A percentile compares a stretch with the other conserved stretches of the same genome.
Evolutionary conservation across 1,284 basidiomycete genomes (phyloP).

Genomic region (Meira miltonrushii): DNA sequence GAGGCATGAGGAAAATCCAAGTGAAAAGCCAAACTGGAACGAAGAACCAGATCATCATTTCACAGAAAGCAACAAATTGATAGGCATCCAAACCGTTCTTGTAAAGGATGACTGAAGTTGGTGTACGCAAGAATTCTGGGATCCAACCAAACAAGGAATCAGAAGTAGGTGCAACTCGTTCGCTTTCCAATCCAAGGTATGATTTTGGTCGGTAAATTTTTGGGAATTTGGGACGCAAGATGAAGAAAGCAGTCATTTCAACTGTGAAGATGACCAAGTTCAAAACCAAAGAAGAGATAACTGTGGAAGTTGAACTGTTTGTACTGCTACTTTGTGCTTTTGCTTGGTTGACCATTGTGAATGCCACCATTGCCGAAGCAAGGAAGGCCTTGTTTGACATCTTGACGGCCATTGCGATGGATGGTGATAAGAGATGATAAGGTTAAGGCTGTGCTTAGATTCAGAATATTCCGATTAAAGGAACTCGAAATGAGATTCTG

Average conservation of each 20-base stretch:
- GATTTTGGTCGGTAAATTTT: constrained; percentile 54
- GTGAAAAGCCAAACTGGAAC: constrained; percentile 61
- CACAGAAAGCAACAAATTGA: constrained; percentile 82
- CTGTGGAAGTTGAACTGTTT: constrained; percentile 41
- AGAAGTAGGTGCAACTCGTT: constrained; percentile 51
- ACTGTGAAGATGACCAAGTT: constrained; percentile 45
- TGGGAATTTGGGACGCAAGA: constrained; percentile 52
- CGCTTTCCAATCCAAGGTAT: constrained; percentile 39
- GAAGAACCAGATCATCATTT: constrained; percentile 70
- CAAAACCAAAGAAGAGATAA: constrained; percentile 48
- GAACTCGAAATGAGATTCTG: too few species aligned
- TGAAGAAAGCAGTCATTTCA: constrained; percentile 50
- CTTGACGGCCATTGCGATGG: too few species aligned
- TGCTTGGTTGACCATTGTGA: background rate
- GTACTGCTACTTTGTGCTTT: constrained; percentile 8
- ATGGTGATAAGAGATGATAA: too few species aligned
- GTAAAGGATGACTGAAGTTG: constrained; percentile 44
- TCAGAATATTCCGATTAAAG: too few species aligned
- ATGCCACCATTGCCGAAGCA: too few species aligned
- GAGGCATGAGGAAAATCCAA: constrained; percentile 60
- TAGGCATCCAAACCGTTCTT: constrained; percentile 88
- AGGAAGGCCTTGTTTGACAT: too few species aligned
- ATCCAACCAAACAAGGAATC: constrained; percentile 53
- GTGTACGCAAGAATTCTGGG: constrained; percentile 48
- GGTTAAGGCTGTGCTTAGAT: too few species aligned